Evolutionary conservation across 2,329 filamentous ascomycete species (phyloP).

Genomic region (Xylariaceae sp.): DNA sequence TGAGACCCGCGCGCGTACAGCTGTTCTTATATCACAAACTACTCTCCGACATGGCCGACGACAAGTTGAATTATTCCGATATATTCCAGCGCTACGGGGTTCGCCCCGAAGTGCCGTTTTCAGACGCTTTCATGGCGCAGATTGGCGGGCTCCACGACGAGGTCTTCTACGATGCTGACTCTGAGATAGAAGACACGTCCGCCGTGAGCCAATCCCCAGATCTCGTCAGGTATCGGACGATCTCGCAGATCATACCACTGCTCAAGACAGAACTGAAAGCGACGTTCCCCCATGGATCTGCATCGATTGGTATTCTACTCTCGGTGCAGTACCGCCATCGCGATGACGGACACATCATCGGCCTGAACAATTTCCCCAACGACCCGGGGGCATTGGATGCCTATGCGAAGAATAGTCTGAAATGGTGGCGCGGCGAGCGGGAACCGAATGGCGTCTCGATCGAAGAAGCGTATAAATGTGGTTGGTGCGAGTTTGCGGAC

Average conservation of each 20-base stretch:
- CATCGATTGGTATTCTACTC: slow-evolving; percentile 46
- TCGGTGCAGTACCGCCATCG: slow-evolving; percentile 51
- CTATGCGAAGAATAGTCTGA: slow-evolving; percentile 66
- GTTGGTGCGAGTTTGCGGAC: slow-evolving; percentile 75
- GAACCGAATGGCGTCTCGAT: slow-evolving; percentile 69
- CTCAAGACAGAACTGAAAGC: slow-evolving; percentile 42
- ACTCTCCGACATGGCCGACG: slow-evolving; percentile 68
- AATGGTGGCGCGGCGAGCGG: slow-evolving; percentile 83
- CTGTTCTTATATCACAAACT: slow-evolving; percentile 86
- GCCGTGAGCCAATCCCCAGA: slow-evolving; percentile 28
- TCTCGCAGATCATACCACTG: slow-evolving; percentile 44
- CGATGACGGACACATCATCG: slow-evolving; percentile 47
- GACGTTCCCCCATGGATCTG: slow-evolving; percentile 49
- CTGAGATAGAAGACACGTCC: slow-evolving; percentile 18
- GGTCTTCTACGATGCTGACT: slow-evolving; percentile 48
- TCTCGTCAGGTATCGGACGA: slow-evolving; percentile 43
- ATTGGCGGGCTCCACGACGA: slow-evolving; percentile 65
- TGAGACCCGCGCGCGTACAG: slow-evolving; percentile 77
- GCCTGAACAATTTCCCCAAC: slow-evolving; percentile 60
- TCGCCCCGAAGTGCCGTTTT: slow-evolving; percentile 61
- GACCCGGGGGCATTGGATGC: slow-evolving; percentile 56
- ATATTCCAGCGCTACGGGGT: slow-evolving; percentile 70
- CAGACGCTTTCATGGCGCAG: slow-evolving; percentile 72
- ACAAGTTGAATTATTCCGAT: slow-evolving; percentile 61
- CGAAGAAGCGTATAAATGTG: slow-evolving; percentile 85